Percentiles rank a stretch among this genome's conserved stretches.
Evolutionary conservation across 257 asterid species (phyloP).

Genomic region (Linaria vulgaris): DNA sequence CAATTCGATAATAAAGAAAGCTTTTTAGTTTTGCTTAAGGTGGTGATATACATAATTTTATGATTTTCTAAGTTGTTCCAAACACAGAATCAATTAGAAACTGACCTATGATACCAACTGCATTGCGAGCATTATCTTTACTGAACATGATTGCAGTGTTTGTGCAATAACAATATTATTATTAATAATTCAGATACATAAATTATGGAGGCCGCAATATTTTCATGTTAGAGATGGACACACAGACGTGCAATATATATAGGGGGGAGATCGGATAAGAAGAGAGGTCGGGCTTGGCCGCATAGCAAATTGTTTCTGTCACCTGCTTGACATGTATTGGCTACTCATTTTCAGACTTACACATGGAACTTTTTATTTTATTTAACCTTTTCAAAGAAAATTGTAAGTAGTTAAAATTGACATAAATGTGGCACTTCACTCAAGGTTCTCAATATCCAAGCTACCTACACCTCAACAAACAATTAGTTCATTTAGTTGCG

Average conservation of each 20-base stretch:
- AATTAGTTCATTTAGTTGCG: neutral
- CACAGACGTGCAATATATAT: conserved; percentile 25
- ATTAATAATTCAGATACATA: neutral
- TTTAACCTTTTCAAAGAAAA: too few relatives aligned
- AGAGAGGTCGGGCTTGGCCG: conserved; percentile 37
- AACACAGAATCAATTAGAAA: neutral
- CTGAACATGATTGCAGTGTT: conserved; percentile 37
- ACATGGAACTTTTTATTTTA: conserved; percentile 32
- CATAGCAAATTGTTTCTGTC: conserved; percentile 22
- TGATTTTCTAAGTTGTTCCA: too few relatives aligned
- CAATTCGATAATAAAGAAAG: too few relatives aligned
- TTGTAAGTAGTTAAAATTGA: neutral
- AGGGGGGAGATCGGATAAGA: conserved; percentile 2
- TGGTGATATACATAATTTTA: too few relatives aligned
- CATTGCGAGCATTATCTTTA: conserved; percentile 43
- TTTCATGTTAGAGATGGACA: conserved; percentile 12
- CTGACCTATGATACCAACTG: conserved; percentile 70
- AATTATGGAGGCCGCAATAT: neutral
- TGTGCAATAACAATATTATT: neutral
- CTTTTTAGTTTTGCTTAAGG: too few relatives aligned
- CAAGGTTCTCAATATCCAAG: conserved; percentile 34
- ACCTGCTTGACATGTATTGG: conserved; percentile 62
- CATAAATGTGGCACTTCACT: conserved; percentile 54
- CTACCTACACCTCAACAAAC: conserved; percentile 5
- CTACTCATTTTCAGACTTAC: conserved; percentile 27